phyloP scores from a whole-genome alignment of 352 stramenopile species.

The Pythium scleroteichum region DNA sequence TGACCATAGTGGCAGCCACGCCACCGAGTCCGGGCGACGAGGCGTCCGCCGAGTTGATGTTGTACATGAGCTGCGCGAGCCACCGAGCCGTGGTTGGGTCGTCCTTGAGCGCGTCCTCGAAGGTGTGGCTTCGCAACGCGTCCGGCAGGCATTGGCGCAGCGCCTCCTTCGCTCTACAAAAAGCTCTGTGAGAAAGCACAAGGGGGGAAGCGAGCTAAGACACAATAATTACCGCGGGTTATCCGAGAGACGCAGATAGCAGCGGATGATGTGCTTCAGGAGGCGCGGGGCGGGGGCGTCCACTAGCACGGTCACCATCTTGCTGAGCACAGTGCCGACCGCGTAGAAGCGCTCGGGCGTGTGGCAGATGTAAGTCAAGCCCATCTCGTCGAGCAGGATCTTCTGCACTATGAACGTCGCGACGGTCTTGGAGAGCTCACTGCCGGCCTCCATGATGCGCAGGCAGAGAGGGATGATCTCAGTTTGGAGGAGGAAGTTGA shows the following conservation, averaged over 20 bases:
- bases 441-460: slow-evolving; percentile 98
- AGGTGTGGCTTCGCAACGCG: slow-evolving; percentile 94
- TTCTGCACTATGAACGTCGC: slow-evolving; percentile 99
- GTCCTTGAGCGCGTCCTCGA: slow-evolving; percentile 93
- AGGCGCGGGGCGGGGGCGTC: slow-evolving; percentile 93
- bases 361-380: slow-evolving; percentile 98
- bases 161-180: slow-evolving; percentile 92
- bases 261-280: slow-evolving; percentile 99
- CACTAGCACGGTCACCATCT: slow-evolving; percentile 96
- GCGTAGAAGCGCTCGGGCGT: slow-evolving; percentile 94
- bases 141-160: slow-evolving; percentile 95
- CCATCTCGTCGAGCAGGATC: slow-evolving; percentile 98
- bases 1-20: slow-evolving; percentile 22
- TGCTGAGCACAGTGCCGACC: slow-evolving; percentile 92
- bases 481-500: slow-evolving; percentile 99
- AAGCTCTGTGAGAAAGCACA: neutral
- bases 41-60: slow-evolving; percentile 56
- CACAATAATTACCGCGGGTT: slow-evolving; percentile 45
- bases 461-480: slow-evolving; percentile 99
- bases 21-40: slow-evolving; percentile 11
- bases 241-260: slow-evolving; percentile 95
- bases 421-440: slow-evolving; percentile 98
- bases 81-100: slow-evolving; percentile 97
- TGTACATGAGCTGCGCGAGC: slow-evolving; percentile 94
- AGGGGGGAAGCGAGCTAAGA: neutral